Evolutionary conservation across 1,284 basidiomycete genomes (phyloP).

Genomic region (Fomitopsis schrenkii): DNA sequence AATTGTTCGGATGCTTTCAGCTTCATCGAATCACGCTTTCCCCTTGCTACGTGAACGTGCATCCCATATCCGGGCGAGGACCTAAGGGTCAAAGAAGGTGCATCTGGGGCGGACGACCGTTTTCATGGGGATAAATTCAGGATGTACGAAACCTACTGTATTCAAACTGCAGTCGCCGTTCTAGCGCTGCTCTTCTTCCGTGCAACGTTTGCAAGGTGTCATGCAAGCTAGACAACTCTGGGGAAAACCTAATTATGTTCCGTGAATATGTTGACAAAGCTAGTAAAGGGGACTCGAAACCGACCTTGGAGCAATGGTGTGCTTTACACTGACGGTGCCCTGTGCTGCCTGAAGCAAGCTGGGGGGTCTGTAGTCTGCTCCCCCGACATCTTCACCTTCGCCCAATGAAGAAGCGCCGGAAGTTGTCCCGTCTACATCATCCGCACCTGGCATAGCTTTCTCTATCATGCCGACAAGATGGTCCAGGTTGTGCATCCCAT

Average conservation of each 20-base stretch:
- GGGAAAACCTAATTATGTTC: slow-evolving; percentile 58
- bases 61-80: slow-evolving; percentile 65
- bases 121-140: neutral
- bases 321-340: slow-evolving; percentile 23
- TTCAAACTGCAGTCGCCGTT: slow-evolving; percentile 46
- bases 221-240: slow-evolving; percentile 54
- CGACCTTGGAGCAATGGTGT: slow-evolving; percentile 75
- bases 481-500: slow-evolving; percentile 51
- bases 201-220: slow-evolving; percentile 41
- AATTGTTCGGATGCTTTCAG: slow-evolving; percentile 48
- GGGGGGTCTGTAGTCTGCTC: slow-evolving; percentile 9
- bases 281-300: slow-evolving; percentile 12
- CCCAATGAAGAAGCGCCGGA: slow-evolving; percentile 15
- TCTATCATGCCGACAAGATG: slow-evolving; percentile 59
- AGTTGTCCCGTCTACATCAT: neutral
- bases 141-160: slow-evolving; percentile 42
- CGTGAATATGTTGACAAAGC: neutral
- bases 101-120: slow-evolving; percentile 37
- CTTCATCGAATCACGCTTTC: slow-evolving; percentile 53
- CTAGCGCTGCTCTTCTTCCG: slow-evolving; percentile 44
- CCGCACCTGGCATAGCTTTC: slow-evolving; percentile 41
- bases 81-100: slow-evolving; percentile 68
- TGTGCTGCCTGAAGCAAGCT: slow-evolving; percentile 15
- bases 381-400: slow-evolving; percentile 16
- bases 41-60: slow-evolving; percentile 66